Evolutionary conservation across 2,329 filamentous ascomycete genomes (phyloP).

Genomic region (Sphaceloma murrayae): DNA sequence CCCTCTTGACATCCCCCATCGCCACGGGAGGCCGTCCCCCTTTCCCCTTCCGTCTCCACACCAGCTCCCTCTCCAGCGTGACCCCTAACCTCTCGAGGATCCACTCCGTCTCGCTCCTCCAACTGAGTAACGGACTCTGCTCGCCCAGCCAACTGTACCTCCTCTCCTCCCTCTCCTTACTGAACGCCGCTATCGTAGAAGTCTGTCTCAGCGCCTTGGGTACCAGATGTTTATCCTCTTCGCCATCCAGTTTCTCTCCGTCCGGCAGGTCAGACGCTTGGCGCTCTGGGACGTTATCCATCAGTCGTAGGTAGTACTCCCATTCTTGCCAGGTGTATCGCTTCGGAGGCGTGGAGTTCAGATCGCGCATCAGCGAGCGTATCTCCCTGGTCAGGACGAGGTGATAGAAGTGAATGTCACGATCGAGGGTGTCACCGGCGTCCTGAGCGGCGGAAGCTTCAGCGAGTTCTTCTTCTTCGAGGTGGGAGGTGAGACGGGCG

Average conservation of each 20-base stretch:
- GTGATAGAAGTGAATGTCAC: slow-evolving; percentile 45
- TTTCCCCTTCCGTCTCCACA: slow-evolving; percentile 21
- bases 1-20: slow-evolving; percentile 22
- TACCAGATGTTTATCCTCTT: slow-evolving; percentile 19
- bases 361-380: slow-evolving; percentile 35
- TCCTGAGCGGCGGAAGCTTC: slow-evolving; percentile 34
- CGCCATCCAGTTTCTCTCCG: slow-evolving; percentile 25
- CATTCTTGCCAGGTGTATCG: slow-evolving; percentile 34
- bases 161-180: slow-evolving; percentile 18
- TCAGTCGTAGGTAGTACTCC: slow-evolving; percentile 41
- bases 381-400: slow-evolving; percentile 39
- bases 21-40: slow-evolving; percentile 25
- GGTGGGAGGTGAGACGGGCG: slow-evolving; percentile 31
- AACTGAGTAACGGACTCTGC: slow-evolving; percentile 59
- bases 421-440: slow-evolving; percentile 35
- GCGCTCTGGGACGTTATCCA: slow-evolving; percentile 31
- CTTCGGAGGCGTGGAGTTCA: slow-evolving; percentile 30
- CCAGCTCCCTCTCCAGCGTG: slow-evolving; percentile 46
- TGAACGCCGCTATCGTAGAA: slow-evolving; percentile 20
- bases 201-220: slow-evolving; percentile 18
- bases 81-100: slow-evolving; percentile 55
- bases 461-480: slow-evolving; percentile 35
- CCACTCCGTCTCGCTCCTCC: slow-evolving; percentile 62
- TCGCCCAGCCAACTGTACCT: slow-evolving; percentile 66
- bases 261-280: slow-evolving; percentile 25